These are phyloP conservation scores for Chernovozyma aurita DNA, from an alignment of 1,139 yeast species.

Conservation along the genomic window DNA sequence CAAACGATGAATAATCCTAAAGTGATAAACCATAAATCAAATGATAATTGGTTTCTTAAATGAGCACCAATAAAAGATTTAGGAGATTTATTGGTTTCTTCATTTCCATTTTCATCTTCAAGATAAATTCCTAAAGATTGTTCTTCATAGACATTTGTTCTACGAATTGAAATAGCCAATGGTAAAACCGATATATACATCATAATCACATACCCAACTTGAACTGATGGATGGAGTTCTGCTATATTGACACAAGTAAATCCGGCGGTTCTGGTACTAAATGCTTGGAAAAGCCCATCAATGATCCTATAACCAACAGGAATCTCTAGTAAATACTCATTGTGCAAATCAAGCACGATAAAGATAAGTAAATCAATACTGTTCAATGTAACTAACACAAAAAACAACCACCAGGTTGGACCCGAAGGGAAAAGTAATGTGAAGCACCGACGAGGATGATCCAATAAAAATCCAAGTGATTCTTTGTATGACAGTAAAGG, in stretches of 20 bases:
- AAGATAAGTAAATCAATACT: slow-evolving; percentile 75
- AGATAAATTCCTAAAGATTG: slow-evolving; percentile 85
- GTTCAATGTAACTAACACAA: slow-evolving; percentile 68
- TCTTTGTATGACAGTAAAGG: slow-evolving; percentile 66
- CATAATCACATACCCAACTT: slow-evolving; percentile 91
- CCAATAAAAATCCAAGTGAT: slow-evolving; percentile 79
- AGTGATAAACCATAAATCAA: slow-evolving; percentile 92
- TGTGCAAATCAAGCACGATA: slow-evolving; percentile 67
- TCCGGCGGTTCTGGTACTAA: slow-evolving; percentile 93
- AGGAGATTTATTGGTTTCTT: slow-evolving; percentile 33
- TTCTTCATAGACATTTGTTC: slow-evolving; percentile 96
- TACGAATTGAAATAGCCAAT: slow-evolving; percentile 88
- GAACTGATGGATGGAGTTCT: slow-evolving; percentile 80
- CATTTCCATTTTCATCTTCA: slow-evolving; percentile 30
- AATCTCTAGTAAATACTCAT: slow-evolving; percentile 41
- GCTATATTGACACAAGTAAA: slow-evolving; percentile 68
- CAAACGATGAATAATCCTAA: slow-evolving; percentile 83
- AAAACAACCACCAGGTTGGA: slow-evolving; percentile 93
- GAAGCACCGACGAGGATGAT: slow-evolving; percentile 96
- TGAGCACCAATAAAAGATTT: slow-evolving; percentile 80
- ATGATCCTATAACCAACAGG: slow-evolving; percentile 67
- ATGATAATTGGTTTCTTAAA: slow-evolving; percentile 84
- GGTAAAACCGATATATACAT: slow-evolving; percentile 98
- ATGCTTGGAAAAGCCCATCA: slow-evolving; percentile 86
- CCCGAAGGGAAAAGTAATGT: slow-evolving; percentile 85